phyloP scores from a whole-genome alignment of 768 basidiomycete species.

The Mycena rosella region DNA sequence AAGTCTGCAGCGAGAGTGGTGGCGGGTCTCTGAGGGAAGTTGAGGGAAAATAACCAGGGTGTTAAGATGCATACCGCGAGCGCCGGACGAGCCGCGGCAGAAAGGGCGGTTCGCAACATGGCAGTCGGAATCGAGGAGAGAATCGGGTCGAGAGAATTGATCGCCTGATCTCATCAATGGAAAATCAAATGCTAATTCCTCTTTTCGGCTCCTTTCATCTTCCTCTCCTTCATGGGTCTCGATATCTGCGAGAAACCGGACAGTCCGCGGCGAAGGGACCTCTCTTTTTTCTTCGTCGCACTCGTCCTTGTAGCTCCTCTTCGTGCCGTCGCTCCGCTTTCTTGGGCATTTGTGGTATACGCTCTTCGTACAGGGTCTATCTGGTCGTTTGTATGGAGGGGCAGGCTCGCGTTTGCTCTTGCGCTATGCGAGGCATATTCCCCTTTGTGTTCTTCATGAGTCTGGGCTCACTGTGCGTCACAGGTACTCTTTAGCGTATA shows the following conservation, averaged over 20 bases:
- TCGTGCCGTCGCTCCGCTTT: conserved; percentile 71
- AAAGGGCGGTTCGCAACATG: conserved; percentile 78
- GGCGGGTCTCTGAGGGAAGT: conserved; percentile 67
- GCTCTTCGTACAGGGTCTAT: conserved; percentile 58
- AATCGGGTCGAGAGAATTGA: conserved; percentile 33
- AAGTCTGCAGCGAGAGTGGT: conserved; percentile 86
- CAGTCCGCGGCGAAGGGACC: conserved; percentile 52
- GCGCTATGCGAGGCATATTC: conserved; percentile 72
- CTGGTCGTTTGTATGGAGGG: conserved; percentile 55
- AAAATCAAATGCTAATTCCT: no score
- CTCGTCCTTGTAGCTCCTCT: conserved; percentile 69
- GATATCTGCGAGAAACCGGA: conserved; percentile 57
- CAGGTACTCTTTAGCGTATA: conserved; percentile 81
- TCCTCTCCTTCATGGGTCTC: conserved; percentile 33
- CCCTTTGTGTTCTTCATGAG: neutral
- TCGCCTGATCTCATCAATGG: no score
- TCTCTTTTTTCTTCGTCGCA: conserved; percentile 72
- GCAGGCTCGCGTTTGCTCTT: conserved; percentile 57
- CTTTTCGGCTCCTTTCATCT: neutral
- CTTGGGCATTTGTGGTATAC: conserved; percentile 74
- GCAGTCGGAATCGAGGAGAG: conserved; percentile 44
- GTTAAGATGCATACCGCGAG: conserved; percentile 60
- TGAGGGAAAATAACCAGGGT: conserved; percentile 17
- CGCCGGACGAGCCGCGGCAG: conserved; percentile 66
- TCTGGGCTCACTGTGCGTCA: conserved; percentile 11